Conservation (phyloP, 2,329 filamentous ascomycete genomes). For the Fusarium sp. region DNA sequence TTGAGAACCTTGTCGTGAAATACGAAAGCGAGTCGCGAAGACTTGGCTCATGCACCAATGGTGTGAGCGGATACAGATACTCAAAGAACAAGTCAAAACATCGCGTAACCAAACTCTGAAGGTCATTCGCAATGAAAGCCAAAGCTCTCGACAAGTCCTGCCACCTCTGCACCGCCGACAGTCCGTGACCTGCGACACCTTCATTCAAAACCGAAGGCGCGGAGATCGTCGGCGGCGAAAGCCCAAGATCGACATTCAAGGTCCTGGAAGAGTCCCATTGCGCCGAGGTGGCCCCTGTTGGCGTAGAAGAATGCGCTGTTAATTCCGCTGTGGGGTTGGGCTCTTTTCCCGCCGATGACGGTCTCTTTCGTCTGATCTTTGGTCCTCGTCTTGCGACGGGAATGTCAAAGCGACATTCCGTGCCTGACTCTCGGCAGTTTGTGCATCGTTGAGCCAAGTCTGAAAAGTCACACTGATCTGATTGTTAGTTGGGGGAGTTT, state of each 20-base stretch:
- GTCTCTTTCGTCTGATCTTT: conserved; percentile 42
- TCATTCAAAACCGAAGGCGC: conserved; percentile 25
- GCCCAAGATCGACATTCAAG: conserved; percentile 34
- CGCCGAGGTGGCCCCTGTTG: conserved; percentile 30
- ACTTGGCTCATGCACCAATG: conserved; percentile 56
- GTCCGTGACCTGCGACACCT: conserved; percentile 2
- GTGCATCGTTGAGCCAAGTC: conserved; percentile 43
- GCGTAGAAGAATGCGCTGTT: conserved; percentile 26
- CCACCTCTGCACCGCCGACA: conserved; percentile 49
- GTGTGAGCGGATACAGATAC: conserved; percentile 58
- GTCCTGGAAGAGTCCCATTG: conserved; percentile 36
- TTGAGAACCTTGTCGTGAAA: conserved; percentile 42
- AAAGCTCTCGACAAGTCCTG: conserved; percentile 41
- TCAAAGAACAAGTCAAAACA: conserved; percentile 58
- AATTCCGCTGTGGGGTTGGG: conserved; percentile 36
- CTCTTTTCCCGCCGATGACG: background rate
- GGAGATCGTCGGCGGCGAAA: conserved; percentile 40
- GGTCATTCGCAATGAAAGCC: conserved; percentile 38
- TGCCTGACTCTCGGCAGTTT: conserved; percentile 49
- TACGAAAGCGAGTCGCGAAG: conserved; percentile 52
- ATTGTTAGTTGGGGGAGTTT: conserved; percentile 11
- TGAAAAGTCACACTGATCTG: conserved; percentile 46
- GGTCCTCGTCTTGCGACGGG: conserved; percentile 55
- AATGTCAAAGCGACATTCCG: conserved; percentile 53
- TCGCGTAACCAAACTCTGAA: conserved; percentile 46